Evolutionary conservation across 192 early-diverging fungal species (phyloP).

Genomic region (Mortierella alpina): DNA sequence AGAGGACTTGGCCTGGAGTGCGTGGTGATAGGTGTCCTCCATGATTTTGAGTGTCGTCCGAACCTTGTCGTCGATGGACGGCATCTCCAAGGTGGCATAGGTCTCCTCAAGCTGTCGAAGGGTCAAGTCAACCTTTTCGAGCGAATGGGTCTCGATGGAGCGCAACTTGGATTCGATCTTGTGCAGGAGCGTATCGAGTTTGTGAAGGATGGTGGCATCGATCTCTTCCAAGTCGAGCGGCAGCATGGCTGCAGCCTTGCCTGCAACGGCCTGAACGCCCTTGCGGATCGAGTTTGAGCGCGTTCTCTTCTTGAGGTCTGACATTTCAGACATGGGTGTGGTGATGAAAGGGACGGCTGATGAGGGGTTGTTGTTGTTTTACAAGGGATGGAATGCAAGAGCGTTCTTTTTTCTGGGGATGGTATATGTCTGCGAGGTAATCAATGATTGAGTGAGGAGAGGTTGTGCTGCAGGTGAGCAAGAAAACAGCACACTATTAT

Average conservation of each 20-base stretch:
- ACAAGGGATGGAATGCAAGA: not conserved
- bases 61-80: conserved; percentile 41
- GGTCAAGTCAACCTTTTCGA: conserved; percentile 56
- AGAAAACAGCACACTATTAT: not conserved
- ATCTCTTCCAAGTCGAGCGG: conserved; percentile 47
- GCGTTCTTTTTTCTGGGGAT: not conserved
- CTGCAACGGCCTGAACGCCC: conserved; percentile 44
- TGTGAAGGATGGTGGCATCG: conserved; percentile 46
- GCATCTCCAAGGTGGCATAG: conserved; percentile 55
- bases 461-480: not conserved
- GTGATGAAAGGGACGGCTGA: conserved; percentile 1
- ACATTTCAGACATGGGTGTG: conserved; percentile 12
- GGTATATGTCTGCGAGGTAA: not conserved
- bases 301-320: conserved; percentile 43
- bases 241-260: conserved; percentile 48
- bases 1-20: conserved; percentile 40
- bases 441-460: no score
- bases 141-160: conserved; percentile 41
- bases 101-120: conserved; percentile 59
- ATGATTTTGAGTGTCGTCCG: conserved; percentile 39
- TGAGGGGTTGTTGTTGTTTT: not conserved
- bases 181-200: conserved; percentile 36
- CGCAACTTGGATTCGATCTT: conserved; percentile 50
- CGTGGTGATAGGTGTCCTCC: conserved; percentile 41
- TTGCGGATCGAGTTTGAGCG: conserved; percentile 47